Evolutionary conservation across 345 rosid genomes (phyloP).

Genomic region (Reutealis trisperma): DNA sequence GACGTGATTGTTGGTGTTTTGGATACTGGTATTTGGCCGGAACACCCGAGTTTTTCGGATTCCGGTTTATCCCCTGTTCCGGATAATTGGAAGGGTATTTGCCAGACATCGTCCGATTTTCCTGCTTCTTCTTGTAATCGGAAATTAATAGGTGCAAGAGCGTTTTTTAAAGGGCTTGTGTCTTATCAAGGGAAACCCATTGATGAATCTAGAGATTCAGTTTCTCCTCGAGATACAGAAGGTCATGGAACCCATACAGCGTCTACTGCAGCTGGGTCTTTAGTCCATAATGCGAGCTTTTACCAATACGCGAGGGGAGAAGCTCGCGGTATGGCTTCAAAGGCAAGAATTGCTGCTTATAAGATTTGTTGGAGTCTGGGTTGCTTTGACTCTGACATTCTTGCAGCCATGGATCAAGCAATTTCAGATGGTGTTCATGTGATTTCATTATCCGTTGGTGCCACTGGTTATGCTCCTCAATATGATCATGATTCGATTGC

Average conservation of each 20-base stretch:
- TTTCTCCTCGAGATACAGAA: constrained; percentile 77
- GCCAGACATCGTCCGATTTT: constrained; percentile 62
- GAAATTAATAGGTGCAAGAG: constrained; percentile 83
- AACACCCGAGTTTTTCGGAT: constrained; percentile 65
- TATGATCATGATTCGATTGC: constrained; percentile 78
- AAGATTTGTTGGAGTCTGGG: constrained; percentile 84
- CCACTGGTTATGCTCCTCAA: constrained; percentile 67
- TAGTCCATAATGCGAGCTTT: constrained; percentile 64
- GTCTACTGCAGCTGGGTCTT: constrained; percentile 81
- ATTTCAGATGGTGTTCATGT: constrained; percentile 78
- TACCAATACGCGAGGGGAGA: constrained; percentile 60
- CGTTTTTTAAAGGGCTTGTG: constrained; percentile 60
- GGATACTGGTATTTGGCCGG: constrained; percentile 91
- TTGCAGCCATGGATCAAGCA: constrained; percentile 94
- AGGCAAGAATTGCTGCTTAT: constrained; percentile 80
- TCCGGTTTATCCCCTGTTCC: constrained; percentile 54
- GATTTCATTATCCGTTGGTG: constrained; percentile 83
- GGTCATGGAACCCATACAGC: constrained; percentile 94
- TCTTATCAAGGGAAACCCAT: constrained; percentile 36
- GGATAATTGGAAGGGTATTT: constrained; percentile 60
- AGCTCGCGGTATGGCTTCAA: constrained; percentile 88
- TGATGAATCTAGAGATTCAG: constrained; percentile 49
- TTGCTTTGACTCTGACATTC: constrained; percentile 86
- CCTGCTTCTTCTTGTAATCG: constrained; percentile 65
- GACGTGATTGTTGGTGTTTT: constrained; percentile 79